These are phyloP conservation scores for Candida pseudoglaebosa DNA, from an alignment of 805 yeast genomes.

Conservation along the genomic window DNA sequence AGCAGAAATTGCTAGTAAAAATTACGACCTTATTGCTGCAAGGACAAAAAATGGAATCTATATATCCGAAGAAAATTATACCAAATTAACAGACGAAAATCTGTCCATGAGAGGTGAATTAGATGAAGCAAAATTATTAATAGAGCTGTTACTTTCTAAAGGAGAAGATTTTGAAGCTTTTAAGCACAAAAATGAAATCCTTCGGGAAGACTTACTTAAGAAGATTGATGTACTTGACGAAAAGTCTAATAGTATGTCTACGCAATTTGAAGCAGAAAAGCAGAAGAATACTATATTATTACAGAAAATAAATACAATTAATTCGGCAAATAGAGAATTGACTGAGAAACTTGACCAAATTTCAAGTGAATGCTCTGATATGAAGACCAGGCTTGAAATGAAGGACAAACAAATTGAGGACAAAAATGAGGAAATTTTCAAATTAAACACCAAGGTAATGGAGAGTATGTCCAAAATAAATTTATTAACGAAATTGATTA, in stretches of 20 bases:
- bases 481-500: neutral
- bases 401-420: neutral
- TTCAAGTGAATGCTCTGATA: neutral
- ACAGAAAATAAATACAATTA: neutral
- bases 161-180: constrained; percentile 1
- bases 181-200: constrained; percentile 1
- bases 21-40: constrained; percentile 60
- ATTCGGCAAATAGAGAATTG: neutral
- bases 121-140: constrained; percentile 15
- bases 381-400: neutral
- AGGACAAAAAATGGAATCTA: constrained; percentile 62
- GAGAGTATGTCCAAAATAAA: neutral
- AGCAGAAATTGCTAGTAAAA: constrained; percentile 51
- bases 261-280: neutral
- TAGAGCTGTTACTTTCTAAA: constrained; percentile 7
- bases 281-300: neutral
- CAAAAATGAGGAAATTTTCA: constrained; percentile 2
- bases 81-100: constrained; percentile 18
- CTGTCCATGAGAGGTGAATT: constrained; percentile 25
- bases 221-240: neutral
- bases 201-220: neutral
- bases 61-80: constrained; percentile 56
- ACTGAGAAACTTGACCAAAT: neutral
- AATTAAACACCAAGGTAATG: neutral
- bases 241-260: neutral